Evolutionary conservation across 2,329 filamentous ascomycete species (phyloP), one percentile per base, ranked within the genome.

Genomic region (Alternaria burnsii): DNA sequence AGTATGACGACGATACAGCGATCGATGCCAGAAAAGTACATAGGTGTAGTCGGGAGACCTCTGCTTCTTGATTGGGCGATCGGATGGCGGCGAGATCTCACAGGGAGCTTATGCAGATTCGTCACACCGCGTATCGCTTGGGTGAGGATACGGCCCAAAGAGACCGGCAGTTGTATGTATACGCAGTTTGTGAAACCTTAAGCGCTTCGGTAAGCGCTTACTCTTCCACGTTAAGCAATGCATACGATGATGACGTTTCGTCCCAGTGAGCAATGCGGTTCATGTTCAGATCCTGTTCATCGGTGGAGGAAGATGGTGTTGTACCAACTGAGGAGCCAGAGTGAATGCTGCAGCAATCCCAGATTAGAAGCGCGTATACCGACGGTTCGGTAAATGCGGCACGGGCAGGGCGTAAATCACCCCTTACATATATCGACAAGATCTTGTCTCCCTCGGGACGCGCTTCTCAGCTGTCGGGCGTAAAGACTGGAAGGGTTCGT

Each of bases 151-250:
- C 30, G 46, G 46, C 34, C 22, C 46, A 50, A 36, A 12, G 46
- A 32, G 46, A 22, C 46, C 30, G 46, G 46, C 46, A 50, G 20
- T 38, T 36, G 46, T 50, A 34, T 30, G 28, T 50, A 34, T 50
- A 34, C 41, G 42, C 52, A 55, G 42, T 28, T 55, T 44, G 46
- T 54, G 56, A 54, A 58, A 58, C 50, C 32, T 30, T 48, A 54
- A 40, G 50, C 56, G 56, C 56, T 47, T 54, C 41, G 48, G 16
- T 44, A 54, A 47, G 56, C 56, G 56, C 56, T 47, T 36, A 40
- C 18, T 46, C 41, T 47, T 26, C 52, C 24, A 44, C 24, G 12
- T 24, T 32, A 36, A 50, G 46, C 20, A 26, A 36, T 36, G 12
- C 52, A 34, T 26, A 26, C 38, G 41, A 9, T 24, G 18, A 38